Percentiles rank a stretch among this genome's conserved stretches.
These are phyloP conservation scores for Hemisphaericaspora lyxosophila DNA, from an alignment of 1,139 yeast genomes.

Conservation along the genomic window DNA sequence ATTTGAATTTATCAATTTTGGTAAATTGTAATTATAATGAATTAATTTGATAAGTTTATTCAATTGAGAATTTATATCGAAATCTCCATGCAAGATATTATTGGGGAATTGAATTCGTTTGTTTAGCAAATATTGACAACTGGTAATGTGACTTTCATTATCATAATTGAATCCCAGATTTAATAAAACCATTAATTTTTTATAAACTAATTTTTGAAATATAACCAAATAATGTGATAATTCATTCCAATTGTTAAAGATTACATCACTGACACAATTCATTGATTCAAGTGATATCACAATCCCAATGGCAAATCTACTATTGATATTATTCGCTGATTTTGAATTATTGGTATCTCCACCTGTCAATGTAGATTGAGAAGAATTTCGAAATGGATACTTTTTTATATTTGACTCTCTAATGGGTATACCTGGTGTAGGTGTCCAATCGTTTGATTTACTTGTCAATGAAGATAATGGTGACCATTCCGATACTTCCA, in stretches of 20 bases:
- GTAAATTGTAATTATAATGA: constrained; percentile 43
- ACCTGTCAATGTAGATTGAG: constrained; percentile 2
- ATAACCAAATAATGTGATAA: constrained; percentile 40
- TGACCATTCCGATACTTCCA: constrained; percentile 16
- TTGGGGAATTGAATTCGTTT: constrained; percentile 41
- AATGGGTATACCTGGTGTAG: constrained; percentile 34
- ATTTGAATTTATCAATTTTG: constrained; percentile 44
- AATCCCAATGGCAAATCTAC: constrained; percentile 50
- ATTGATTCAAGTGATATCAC: constrained; percentile 45
- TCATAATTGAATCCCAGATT: constrained; percentile 14
- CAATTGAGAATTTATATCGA: constrained; percentile 38
- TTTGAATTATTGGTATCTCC: constrained; percentile 4
- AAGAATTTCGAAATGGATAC: constrained; percentile 11
- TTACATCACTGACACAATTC: constrained; percentile 36
- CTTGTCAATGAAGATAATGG: constrained; percentile 7
- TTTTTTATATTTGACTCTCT: constrained; percentile 19
- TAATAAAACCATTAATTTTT: constrained; percentile 33
- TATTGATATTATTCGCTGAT: constrained; percentile 24
- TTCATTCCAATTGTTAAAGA: constrained; percentile 52
- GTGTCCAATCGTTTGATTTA: constrained; percentile 26
- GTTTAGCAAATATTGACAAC: constrained; percentile 30
- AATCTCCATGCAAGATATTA: constrained; percentile 41
- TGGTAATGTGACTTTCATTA: constrained; percentile 9
- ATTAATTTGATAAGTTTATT: constrained; percentile 38
- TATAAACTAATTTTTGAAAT: constrained; percentile 38